Base-by-base conservation (phyloP, 352 stramenopile species). In the Pythium dissotocum region DNA sequence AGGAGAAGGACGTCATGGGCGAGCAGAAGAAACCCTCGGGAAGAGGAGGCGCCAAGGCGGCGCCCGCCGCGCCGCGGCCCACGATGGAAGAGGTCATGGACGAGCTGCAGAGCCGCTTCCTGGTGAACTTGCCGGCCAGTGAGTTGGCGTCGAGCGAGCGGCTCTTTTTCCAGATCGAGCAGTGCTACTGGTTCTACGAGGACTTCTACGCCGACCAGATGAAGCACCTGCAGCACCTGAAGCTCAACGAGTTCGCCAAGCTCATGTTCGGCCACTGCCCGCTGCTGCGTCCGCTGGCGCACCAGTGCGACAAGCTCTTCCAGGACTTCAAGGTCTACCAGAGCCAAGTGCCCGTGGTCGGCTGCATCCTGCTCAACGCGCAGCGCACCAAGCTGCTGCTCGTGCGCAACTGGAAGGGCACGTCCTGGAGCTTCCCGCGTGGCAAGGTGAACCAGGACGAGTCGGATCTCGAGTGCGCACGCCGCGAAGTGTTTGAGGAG, bases 141-240 rank as follows among this genome's bases (percentile, higher is more conserved):
- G 94, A 99, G 77, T 76, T 99, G 51, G 74, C 77, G 13, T 97
- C 89, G 18, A 91, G 85, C 64, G 90, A 97, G 76, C 91, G 94
- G n/a, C 94, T 99, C 26, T 99, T 98, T 78, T 98, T 99, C 79
- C 95, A 99, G 80, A 93, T 99, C 63, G 95, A 99, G 78, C 95
- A 99, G 79, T 97, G 93, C 64, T 98, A 94, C 72, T 99, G 95
- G 95, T 99, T 98, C 79, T 99, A 99, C 78, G 94, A 98, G 71
- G 95, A 99, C 77, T 97, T 98, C 72, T 97, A 98, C 73, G 96
- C 93, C 69, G 95, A 98, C 77, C 77, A 87, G 57, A 79, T 91
- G 55, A 76, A 80, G 58, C 75, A 88, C 69, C 66, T 98, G 59
- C 90, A 92, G 61, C 82, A 97, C 52, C 90, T 98, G 65, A 96